A percentile compares a stretch with the other conserved stretches of the same genome.
Evolutionary conservation across 2,329 filamentous ascomycete genomes (phyloP).

Genomic region (Didymella keratinophila): DNA sequence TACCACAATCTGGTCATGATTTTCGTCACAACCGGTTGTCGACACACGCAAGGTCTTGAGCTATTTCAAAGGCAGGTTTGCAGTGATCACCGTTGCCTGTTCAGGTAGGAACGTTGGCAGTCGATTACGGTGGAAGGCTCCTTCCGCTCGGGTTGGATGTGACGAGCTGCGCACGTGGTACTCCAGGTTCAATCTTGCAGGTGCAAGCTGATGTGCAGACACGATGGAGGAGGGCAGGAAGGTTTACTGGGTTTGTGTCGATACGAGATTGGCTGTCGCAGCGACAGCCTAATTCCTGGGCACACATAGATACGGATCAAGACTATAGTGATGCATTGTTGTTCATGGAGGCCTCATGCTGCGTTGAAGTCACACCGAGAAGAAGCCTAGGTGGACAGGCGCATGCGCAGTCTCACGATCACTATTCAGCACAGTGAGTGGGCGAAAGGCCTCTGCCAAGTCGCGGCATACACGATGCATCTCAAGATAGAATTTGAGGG

Average conservation of each 20-base stretch:
- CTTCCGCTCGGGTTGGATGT: constrained; percentile 1
- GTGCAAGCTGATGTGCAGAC: neutral
- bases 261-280: too few relatives aligned
- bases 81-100: neutral
- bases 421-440: neutral
- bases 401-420: neutral
- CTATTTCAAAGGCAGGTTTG: neutral
- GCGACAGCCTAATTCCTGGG: neutral
- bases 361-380: neutral
- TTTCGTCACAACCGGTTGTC: neutral
- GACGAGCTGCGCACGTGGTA: neutral
- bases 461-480: neutral
- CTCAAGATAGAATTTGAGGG: neutral
- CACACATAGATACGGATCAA: neutral
- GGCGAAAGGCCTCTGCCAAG: neutral
- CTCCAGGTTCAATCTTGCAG: neutral
- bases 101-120: constrained; percentile 5
- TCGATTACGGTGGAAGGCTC: constrained; percentile 12
- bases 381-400: neutral
- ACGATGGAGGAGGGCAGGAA: neutral
- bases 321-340: neutral
- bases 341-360: neutral
- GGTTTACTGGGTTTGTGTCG: too few relatives aligned
- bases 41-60: neutral
- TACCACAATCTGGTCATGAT: neutral